phyloP scores from a whole-genome alignment of 768 basidiomycete species.

The Kwoniella botswanensis region DNA sequence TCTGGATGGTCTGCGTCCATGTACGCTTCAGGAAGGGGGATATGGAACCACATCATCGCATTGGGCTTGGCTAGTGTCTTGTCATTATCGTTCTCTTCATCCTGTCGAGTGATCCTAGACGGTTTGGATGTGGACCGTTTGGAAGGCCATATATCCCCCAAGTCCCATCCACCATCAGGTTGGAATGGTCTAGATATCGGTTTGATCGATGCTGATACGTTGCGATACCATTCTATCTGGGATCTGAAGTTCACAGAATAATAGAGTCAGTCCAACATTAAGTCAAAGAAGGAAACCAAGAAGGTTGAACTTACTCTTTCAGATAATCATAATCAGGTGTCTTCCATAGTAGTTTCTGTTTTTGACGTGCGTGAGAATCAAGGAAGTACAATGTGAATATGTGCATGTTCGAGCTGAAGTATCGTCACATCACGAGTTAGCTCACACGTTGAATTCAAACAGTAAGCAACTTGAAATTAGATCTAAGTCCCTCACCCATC shows the following conservation, averaged over 20 bases:
- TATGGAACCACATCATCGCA: slow-evolving; percentile 97
- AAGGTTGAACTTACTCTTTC: slow-evolving; percentile 63
- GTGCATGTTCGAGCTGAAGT: slow-evolving; percentile 76
- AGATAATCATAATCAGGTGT: slow-evolving; percentile 86
- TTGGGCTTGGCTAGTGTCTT: slow-evolving; percentile 80
- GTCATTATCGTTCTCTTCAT: neutral
- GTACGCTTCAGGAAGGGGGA: slow-evolving; percentile 84
- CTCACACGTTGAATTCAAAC: neutral
- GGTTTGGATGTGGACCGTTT: slow-evolving; percentile 3
- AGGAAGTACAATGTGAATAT: slow-evolving; percentile 89
- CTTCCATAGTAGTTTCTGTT: slow-evolving; percentile 64
- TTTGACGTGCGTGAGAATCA: slow-evolving; percentile 71
- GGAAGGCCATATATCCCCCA: slow-evolving; percentile 67
- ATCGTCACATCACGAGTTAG: neutral
- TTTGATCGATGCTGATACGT: slow-evolving; percentile 73
- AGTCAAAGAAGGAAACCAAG: slow-evolving; percentile 1
- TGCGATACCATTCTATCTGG: slow-evolving; percentile 90
- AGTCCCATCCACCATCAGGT: slow-evolving; percentile 74
- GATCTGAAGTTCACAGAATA: slow-evolving; percentile 59
- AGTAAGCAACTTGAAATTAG: slow-evolving; percentile 34
- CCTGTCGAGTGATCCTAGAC: slow-evolving; percentile 60
- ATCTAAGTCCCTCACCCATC: slow-evolving; percentile 68
- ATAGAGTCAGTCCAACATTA: neutral
- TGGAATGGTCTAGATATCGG: slow-evolving; percentile 81
- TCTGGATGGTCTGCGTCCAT: slow-evolving; percentile 69